These are phyloP conservation scores for Ogataea nitratoaversa DNA, from an alignment of 805 yeast genomes.

Conservation along the genomic window DNA sequence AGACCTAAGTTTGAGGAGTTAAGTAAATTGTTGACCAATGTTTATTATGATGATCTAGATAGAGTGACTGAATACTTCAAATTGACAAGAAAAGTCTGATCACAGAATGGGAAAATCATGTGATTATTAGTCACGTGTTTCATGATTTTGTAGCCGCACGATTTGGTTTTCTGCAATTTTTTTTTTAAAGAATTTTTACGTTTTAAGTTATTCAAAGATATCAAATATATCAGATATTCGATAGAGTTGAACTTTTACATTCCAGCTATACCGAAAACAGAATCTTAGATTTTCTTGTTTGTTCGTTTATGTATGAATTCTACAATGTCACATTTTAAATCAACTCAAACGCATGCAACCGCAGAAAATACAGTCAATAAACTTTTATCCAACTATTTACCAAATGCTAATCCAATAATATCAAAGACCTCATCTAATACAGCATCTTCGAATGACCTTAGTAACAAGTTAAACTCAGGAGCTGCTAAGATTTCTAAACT, in stretches of 20 bases:
- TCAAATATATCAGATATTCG: too few relatives aligned
- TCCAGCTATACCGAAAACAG: too few relatives aligned
- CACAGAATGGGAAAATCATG: too few relatives aligned
- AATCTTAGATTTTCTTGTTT: neutral
- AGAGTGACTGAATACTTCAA: conserved; percentile 47
- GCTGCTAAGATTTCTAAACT: conserved; percentile 25
- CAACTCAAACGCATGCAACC: conserved; percentile 13
- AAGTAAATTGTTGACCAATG: conserved; percentile 34
- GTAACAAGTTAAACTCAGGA: conserved; percentile 9
- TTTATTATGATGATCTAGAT: conserved; percentile 41
- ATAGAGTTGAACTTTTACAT: too few relatives aligned
- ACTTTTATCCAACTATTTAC: conserved; percentile 25
- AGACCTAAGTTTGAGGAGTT: conserved; percentile 56
- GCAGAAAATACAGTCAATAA: conserved; percentile 23
- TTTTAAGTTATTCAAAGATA: too few relatives aligned
- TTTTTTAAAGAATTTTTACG: neutral
- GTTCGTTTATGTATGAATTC: neutral
- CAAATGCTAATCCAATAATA: conserved; percentile 9
- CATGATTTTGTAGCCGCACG: neutral
- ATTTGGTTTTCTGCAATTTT: neutral
- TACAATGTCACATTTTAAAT: conserved; percentile 11
- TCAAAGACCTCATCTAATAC: neutral
- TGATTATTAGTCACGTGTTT: neutral
- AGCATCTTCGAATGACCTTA: conserved; percentile 2
- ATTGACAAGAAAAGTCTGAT: conserved; percentile 39